Percentiles rank a stretch among this genome's conserved stretches.
Conservation (phyloP, 2,329 filamentous ascomycete species). For the Mycosphaerella sp. region DNA sequence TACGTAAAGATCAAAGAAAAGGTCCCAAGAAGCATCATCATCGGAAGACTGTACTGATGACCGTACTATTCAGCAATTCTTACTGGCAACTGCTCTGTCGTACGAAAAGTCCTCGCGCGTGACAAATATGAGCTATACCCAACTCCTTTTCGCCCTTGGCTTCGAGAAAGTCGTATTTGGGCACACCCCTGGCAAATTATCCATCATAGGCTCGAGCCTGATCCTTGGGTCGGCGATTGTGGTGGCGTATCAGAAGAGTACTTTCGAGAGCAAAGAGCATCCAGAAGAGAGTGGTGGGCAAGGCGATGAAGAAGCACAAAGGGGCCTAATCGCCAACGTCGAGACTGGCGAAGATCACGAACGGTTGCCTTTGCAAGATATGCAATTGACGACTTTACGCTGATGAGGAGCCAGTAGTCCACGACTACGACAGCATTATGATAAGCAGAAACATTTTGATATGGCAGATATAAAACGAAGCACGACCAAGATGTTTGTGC, state of each 20-base stretch:
- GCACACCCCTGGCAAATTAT: constrained; percentile 50
- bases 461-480: no score
- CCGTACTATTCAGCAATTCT: constrained; percentile 56
- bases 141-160: constrained; percentile 62
- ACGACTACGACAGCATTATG: no score
- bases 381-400: neutral
- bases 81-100: constrained; percentile 70
- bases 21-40: neutral
- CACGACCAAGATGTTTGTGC: no score
- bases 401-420: neutral
- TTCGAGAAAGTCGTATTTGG: constrained; percentile 61
- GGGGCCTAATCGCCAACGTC: constrained; percentile 18
- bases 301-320: constrained; percentile 25
- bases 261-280: constrained; percentile 7
- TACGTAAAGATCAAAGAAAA: constrained; percentile 22
- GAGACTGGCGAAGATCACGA: constrained; percentile 14
- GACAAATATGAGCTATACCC: constrained; percentile 62
- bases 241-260: constrained; percentile 51
- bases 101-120: constrained; percentile 60
- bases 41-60: neutral
- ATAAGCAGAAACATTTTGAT: no score
- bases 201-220: constrained; percentile 55
- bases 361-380: neutral
- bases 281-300: constrained; percentile 7
- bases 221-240: constrained; percentile 61